Evolutionary conservation across 2,329 filamentous ascomycete genomes (phyloP).

Genomic region (Elsinoe ampelina): DNA sequence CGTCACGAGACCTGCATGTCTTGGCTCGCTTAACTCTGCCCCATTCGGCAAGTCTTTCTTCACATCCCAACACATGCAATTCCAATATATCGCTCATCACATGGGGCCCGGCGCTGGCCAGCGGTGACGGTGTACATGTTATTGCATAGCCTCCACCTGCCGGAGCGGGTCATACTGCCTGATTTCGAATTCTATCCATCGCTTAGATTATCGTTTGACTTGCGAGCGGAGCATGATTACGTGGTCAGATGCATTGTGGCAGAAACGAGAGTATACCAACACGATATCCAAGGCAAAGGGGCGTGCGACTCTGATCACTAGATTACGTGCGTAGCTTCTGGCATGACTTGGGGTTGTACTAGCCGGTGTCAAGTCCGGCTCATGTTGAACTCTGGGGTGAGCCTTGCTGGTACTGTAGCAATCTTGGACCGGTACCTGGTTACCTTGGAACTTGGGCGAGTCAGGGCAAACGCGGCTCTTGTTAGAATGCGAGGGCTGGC

Average conservation of each 20-base stretch:
- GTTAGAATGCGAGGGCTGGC: not conserved
- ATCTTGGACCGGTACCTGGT: constrained; percentile 1
- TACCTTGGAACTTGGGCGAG: not conserved
- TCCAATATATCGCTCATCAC: not conserved
- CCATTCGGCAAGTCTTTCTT: not conserved
- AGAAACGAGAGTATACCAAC: not conserved
- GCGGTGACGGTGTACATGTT: not conserved
- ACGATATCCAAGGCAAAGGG: not conserved
- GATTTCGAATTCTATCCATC: not conserved
- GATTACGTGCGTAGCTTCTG: not conserved
- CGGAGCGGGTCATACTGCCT: not conserved
- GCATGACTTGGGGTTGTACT: not conserved
- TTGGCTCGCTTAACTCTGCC: constrained; percentile 3
- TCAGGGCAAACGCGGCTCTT: constrained; percentile 2
- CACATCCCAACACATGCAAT: constrained; percentile 1
- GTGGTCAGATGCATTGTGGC: not conserved
- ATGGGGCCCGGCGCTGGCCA: not conserved
- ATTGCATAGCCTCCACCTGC: not conserved
- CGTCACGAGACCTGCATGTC: not conserved
- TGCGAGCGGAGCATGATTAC: not conserved
- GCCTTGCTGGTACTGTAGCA: not conserved
- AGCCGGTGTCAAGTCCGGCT: not conserved
- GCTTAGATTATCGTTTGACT: not conserved
- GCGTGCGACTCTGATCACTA: not conserved
- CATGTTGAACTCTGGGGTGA: not conserved